Percentiles rank a stretch among this genome's conserved stretches.
These are phyloP conservation scores for Taiwanofungus camphoratus DNA, from an alignment of 1,284 basidiomycete species.

Conservation along the genomic window DNA sequence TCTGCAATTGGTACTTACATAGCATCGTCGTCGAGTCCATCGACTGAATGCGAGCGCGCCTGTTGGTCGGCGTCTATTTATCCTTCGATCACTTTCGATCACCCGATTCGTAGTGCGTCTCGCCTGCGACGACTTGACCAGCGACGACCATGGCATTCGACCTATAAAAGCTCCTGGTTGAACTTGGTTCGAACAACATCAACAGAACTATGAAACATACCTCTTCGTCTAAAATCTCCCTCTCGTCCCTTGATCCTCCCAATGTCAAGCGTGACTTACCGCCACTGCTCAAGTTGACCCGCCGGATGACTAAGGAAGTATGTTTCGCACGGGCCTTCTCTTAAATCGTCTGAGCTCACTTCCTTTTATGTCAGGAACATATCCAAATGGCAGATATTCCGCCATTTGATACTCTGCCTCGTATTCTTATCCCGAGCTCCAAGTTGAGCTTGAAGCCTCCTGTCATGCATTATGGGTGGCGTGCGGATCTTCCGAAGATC, in stretches of 20 bases:
- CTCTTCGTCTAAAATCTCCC: too few species aligned
- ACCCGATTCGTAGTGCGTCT: too few species aligned
- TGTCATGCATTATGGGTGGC: background rate
- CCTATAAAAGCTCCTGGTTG: too few species aligned
- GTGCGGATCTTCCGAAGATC: background rate
- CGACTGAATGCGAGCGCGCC: too few species aligned
- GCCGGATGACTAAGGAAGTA: background rate
- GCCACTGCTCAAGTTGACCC: background rate
- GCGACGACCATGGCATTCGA: conserved; percentile 32
- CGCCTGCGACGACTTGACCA: too few species aligned
- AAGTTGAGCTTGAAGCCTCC: background rate
- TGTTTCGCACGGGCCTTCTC: too few species aligned
- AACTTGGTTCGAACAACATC: too few species aligned
- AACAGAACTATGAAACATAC: too few species aligned
- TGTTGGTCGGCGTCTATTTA: too few species aligned
- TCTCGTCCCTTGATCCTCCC: background rate
- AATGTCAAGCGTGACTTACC: background rate
- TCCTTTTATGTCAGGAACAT: background rate
- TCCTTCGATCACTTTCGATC: too few species aligned
- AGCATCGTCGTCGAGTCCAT: too few species aligned
- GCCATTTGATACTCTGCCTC: background rate
- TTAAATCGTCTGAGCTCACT: background rate
- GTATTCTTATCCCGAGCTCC: background rate
- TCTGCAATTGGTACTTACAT: too few species aligned
- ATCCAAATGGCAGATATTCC: background rate